Base-by-base conservation (phyloP, 75 land plant genomes). In the Ceratopteris richardii region DNA sequence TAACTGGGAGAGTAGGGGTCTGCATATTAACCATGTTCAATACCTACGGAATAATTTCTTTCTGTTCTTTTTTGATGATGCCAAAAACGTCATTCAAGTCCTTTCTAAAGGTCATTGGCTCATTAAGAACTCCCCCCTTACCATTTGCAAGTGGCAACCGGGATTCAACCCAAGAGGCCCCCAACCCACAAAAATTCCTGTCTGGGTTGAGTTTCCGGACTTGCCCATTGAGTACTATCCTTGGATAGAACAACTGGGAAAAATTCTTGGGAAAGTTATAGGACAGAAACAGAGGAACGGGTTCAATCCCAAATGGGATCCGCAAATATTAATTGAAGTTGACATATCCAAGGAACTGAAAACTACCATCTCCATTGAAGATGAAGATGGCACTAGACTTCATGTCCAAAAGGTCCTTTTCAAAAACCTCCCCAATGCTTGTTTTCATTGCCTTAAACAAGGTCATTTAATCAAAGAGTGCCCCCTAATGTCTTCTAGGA, bases 271-370 rank as follows among this genome's bases (percentile, higher is more conserved):
- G 3, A 46, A 46, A 14, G 21, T 46, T 14, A 7, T 20, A 5
- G 21, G 48, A 2, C 48, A 46, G 21, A 46, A 46, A 46, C 4
- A 2, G 1, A 7, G 4, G 14, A 46, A 20, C 17, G 21, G 48
- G 21, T 7, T 46, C 3, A 46, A 46, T 46, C n/a, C 48, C 21
- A n/a, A 46, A 46, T 46, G 48, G 48, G 48, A 46, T 20, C 48
- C 48, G 4, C 21, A 17, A 46, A 5, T 46, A 2, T 20, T 46
- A 7, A 46, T 46, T 46, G 14, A 46, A 46, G 48, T 46, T 46
- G 48, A 46, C 21, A 46, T 46, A 46, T 5, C 3, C 14, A 14
- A 2, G 1, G 14, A 4, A 46, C n/a, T 46, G 14, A 46, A 46
- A 46, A 4, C 5, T 2, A 5, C 1, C 14, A 46, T n/a, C 5